Evolutionary conservation across 768 basidiomycete species (phyloP), one percentile per base, ranked within the genome.

Genomic region (Paxillus involutus): DNA sequence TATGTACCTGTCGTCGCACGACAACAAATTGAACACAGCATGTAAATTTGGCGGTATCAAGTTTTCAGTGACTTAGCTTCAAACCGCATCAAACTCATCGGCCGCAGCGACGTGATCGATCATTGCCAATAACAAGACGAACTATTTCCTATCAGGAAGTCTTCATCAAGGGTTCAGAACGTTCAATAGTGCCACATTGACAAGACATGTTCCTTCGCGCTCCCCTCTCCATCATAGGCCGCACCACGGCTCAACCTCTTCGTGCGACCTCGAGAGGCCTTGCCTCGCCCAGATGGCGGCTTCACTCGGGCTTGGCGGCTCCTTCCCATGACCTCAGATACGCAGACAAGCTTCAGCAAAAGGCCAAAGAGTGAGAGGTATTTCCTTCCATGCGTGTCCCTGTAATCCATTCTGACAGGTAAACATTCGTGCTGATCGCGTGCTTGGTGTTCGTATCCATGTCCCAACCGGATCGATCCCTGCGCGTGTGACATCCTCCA

Each of bases 321-420:
- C 2, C 58, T n/a, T 48, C 44, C 29, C 75, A 77, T 51, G 70
- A 75, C 56, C 63, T 73, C 30, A 86, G 81, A 63, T 94, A 94
- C 64, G 79, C 83, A 13, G 81, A 86, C 54, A 89, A 88, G 64
- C 70, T 95, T 36, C 80, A 76, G 43, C 74, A 77, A 61, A 79
- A 75, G 61, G 85, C 89, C 40, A 71, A 81, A 65, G 76, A 84
- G 90, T 91, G 75, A 77, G 82, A 71, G 43, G 30, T 21, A 58
- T 41, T 47, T 58, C 57, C 56, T 44, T 36, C 33, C 24, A 7
- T 16, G 32, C 44, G 19, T 47, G 53, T 57, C 47, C 53, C 16
- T 45, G 32, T 63, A 40, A 52, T 41, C 44, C 53, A 37, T 55
- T 55, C 55, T 60, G 37, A 62, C 63, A 50, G 51, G 14, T 57